Conservation (phyloP, 179 eudicot species). For the Silene coronaria region DNA sequence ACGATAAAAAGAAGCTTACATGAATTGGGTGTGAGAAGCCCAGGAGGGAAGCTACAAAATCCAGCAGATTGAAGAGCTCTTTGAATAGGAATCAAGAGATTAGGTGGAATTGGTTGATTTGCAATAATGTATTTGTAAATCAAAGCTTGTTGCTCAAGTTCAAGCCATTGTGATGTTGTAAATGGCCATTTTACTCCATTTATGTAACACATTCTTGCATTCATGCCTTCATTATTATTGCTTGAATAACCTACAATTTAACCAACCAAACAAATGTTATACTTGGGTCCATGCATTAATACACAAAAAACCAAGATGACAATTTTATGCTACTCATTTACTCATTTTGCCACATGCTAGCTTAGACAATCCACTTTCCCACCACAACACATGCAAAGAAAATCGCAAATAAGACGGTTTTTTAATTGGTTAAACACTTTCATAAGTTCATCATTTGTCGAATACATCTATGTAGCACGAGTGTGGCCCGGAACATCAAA, state of each 20-base stretch:
- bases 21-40: constrained; percentile 43
- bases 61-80: constrained; percentile 66
- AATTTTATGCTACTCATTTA: too few relatives aligned
- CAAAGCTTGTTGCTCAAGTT: constrained; percentile 82
- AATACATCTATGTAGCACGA: too few relatives aligned
- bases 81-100: constrained; percentile 63
- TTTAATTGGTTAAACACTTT: too few relatives aligned
- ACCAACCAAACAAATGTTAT: neutral
- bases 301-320: neutral
- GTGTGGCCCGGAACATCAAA: too few relatives aligned
- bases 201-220: constrained; percentile 35
- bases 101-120: constrained; percentile 67
- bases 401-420: too few relatives aligned
- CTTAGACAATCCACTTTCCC: too few relatives aligned
- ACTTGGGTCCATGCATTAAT: neutral
- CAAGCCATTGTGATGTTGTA: constrained; percentile 83
- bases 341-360: neutral
- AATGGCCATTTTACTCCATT: constrained; percentile 64
- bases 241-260: constrained; percentile 40
- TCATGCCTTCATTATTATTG: constrained; percentile 25
- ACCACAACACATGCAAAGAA: too few relatives aligned
- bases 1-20: constrained; percentile 35
- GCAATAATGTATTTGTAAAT: constrained; percentile 74
- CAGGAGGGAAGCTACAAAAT: constrained; percentile 39
- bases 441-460: too few relatives aligned